A percentile compares a stretch with the other conserved stretches of the same genome.
Evolutionary conservation across 2,329 filamentous ascomycete species (phyloP).

Genomic region (Phialophora tarda): DNA sequence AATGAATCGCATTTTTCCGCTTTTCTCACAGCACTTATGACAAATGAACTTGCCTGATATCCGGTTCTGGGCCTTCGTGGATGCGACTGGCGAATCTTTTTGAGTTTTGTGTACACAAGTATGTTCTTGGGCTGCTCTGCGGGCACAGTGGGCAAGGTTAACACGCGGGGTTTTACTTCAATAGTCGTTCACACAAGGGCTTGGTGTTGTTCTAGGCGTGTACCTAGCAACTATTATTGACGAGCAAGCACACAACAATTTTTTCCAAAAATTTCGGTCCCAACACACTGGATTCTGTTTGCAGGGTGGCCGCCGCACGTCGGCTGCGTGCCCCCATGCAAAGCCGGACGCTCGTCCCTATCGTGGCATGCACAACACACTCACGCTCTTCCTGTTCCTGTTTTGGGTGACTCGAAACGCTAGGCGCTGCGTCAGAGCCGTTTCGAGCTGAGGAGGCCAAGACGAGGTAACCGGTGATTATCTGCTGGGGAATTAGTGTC

Average conservation of each 20-base stretch:
- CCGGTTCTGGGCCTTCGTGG: neutral
- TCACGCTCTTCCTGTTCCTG: neutral
- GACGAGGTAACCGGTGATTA: neutral
- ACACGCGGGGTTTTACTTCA: neutral
- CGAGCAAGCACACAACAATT: neutral
- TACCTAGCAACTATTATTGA: neutral
- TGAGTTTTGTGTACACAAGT: neutral
- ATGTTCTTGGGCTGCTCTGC: neutral
- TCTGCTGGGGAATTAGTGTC: neutral
- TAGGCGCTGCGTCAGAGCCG: slow-evolving; percentile 1
- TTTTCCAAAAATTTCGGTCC: neutral
- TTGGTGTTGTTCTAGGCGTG: neutral
- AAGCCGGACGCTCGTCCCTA: neutral
- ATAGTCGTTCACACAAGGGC: neutral
- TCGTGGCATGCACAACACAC: neutral
- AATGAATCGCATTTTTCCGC: neutral
- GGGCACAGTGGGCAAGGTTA: neutral
- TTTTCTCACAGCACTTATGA: neutral
- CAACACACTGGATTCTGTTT: neutral
- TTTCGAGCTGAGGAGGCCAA: slow-evolving; percentile 2
- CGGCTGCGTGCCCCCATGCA: neutral
- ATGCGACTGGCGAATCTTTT: neutral
- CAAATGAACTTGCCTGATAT: neutral
- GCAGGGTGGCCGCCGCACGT: neutral
- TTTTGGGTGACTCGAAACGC: slow-evolving; percentile 2